phyloP scores from a whole-genome alignment of 2,329 filamentous ascomycete genomes.

The Pseudogymnoascus sp. region DNA sequence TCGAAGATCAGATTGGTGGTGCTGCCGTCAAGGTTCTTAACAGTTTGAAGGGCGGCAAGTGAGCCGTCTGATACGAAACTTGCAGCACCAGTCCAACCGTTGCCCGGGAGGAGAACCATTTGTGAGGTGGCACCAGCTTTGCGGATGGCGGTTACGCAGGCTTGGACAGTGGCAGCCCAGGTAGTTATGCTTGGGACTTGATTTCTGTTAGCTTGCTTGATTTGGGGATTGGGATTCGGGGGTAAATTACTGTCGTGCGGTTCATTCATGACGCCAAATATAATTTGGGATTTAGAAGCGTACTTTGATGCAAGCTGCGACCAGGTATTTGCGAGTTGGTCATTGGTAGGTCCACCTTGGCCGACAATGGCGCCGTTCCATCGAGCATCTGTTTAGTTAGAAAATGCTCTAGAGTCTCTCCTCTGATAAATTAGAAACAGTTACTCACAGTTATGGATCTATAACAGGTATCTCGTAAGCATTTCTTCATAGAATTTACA shows the following conservation, averaged over 20 bases:
- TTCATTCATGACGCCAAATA: slow-evolving; percentile 64
- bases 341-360: slow-evolving; percentile 55
- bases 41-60: slow-evolving; percentile 41
- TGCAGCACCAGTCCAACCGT: slow-evolving; percentile 46
- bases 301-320: slow-evolving; percentile 50
- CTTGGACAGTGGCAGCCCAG: slow-evolving; percentile 55
- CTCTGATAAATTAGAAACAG: background rate
- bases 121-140: slow-evolving; percentile 53
- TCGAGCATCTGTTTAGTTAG: slow-evolving; percentile 33
- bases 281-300: slow-evolving; percentile 33
- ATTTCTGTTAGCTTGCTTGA: too few species aligned
- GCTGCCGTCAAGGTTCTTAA: slow-evolving; percentile 53
- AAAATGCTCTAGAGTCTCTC: background rate
- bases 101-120: slow-evolving; percentile 57
- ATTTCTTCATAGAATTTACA: background rate
- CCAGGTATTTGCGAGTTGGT: slow-evolving; percentile 52
- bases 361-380: slow-evolving; percentile 57
- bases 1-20: slow-evolving; percentile 50
- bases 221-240: background rate
- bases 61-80: slow-evolving; percentile 42
- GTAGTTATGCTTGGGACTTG: slow-evolving; percentile 13
- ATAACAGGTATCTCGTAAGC: background rate
- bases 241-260: slow-evolving; percentile 41
- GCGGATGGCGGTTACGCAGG: slow-evolving; percentile 57
- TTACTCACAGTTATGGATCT: slow-evolving; percentile 40